Evolutionary conservation across 805 yeast species (phyloP), one percentile per base, ranked within the genome.

Genomic region (Diddensiella transvaalensis): DNA sequence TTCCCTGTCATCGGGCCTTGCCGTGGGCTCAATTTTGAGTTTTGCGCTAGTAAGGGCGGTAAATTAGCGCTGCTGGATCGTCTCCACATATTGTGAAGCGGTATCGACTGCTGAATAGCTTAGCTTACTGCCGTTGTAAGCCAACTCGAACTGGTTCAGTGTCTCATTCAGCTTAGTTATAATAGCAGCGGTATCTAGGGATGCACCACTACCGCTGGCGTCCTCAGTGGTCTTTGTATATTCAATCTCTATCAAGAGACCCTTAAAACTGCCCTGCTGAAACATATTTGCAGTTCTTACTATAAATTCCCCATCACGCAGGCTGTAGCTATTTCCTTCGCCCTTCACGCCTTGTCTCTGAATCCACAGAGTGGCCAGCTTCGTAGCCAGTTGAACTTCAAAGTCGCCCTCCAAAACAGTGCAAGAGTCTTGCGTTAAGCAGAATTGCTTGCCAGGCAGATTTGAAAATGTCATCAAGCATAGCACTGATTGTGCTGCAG

Each of bases 21-120:
- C 93, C 0, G 69, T 75, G 1, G 99, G 99, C 3, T 82, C 96
- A 50, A 52, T 88, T 1, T 60, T 82, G 46, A 85, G 96, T 59
- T 91, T 88, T 60, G 52, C 79, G 2, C 73, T 86, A 51, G 90
- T 82, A 13, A 22, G 26, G 30, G 18, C 44, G 23, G 26, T 48
- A 13, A 38, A 29, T n/a, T 26, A 40, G 33, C 32, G 32, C 17
- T 53, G 51, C 2, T 42, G 33, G 29, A 56, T 35, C 21, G 52
- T 49, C 30, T 57, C 60, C 18, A 54, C 56, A 35, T 54, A 57
- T 30, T 46, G 49, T 44, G 53, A 46, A 6, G 58, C 59, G 10
- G 49, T 37, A 6, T 50, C 58, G 26, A 49, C 36, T 13, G 35
- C 22, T 18, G 35, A 18, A 13, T 23, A 19, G 3, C 49, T 52